Percentiles rank a stretch among this genome's conserved stretches.
phyloP scores from a whole-genome alignment of 768 basidiomycete species.

The Pisolithus orientalis region DNA sequence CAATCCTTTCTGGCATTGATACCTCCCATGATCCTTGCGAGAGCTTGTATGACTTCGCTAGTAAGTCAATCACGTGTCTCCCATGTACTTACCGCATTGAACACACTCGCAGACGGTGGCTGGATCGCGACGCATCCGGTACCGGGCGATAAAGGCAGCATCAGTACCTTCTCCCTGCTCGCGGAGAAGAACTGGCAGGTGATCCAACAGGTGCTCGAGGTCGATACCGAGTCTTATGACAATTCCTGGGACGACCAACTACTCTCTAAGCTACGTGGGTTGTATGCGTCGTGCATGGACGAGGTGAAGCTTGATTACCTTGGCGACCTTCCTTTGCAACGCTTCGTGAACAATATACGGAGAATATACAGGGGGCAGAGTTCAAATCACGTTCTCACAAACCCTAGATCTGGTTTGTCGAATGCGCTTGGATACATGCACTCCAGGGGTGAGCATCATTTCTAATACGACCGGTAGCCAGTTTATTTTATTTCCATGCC shows the following conservation, averaged over 20 bases:
- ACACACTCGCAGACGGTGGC: conserved; percentile 58
- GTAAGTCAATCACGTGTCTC: conserved; percentile 41
- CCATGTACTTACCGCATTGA: conserved; percentile 3
- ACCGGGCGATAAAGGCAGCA: conserved; percentile 76
- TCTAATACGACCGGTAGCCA: background rate
- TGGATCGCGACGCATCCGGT: conserved; percentile 82
- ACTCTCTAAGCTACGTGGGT: conserved; percentile 56
- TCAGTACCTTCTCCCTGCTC: conserved; percentile 67
- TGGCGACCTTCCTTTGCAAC: conserved; percentile 64
- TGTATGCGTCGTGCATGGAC: conserved; percentile 80
- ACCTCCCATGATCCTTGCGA: conserved; percentile 86
- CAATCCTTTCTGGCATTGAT: conserved; percentile 78
- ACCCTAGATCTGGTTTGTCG: conserved; percentile 57
- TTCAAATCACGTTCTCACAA: conserved; percentile 30
- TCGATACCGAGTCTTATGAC: conserved; percentile 31
- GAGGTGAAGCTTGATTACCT: conserved; percentile 69
- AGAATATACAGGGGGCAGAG: conserved; percentile 52
- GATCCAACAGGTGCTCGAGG: conserved; percentile 65
- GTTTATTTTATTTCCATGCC: conserved; percentile 1
- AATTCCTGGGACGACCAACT: conserved; percentile 47
- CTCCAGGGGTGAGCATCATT: conserved; percentile 56
- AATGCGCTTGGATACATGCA: conserved; percentile 82
- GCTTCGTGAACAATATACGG: conserved; percentile 57
- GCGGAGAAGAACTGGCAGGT: conserved; percentile 72
- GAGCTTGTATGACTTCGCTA: conserved; percentile 89